These are phyloP conservation scores for Alternaria ventricosa DNA, from an alignment of 2,329 filamentous ascomycete genomes.

Conservation along the genomic window DNA sequence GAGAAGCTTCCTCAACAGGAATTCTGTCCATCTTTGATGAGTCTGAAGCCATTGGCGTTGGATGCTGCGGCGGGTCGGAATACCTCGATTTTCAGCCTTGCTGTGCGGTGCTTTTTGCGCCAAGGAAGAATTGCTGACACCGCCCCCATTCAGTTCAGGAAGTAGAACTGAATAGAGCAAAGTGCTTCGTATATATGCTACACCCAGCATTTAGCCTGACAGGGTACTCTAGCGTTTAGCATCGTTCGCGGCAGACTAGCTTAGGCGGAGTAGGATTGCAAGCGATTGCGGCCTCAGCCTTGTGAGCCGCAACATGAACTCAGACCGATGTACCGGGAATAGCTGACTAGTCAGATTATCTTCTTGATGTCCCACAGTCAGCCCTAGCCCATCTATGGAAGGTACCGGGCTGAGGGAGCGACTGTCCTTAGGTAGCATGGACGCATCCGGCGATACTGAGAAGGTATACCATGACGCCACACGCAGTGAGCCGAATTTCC, in stretches of 20 bases:
- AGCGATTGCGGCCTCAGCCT: neutral
- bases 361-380: neutral
- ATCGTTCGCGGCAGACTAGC: neutral
- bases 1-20: neutral
- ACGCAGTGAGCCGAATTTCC: neutral
- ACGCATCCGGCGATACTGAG: neutral
- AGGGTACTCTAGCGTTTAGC: neutral
- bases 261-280: neutral
- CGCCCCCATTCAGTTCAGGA: neutral
- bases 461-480: neutral
- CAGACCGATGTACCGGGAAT: neutral
- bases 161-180: neutral
- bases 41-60: neutral
- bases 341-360: neutral
- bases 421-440: neutral
- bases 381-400: neutral
- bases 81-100: neutral
- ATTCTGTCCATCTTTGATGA: neutral
- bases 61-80: neutral
- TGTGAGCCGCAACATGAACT: neutral
- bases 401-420: neutral
- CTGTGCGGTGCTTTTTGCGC: neutral
- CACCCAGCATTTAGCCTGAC: neutral
- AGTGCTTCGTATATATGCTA: neutral
- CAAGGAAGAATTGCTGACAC: neutral